Evolutionary conservation across 2,329 filamentous ascomycete species (phyloP).

Genomic region (Microdochium bolleyi): DNA sequence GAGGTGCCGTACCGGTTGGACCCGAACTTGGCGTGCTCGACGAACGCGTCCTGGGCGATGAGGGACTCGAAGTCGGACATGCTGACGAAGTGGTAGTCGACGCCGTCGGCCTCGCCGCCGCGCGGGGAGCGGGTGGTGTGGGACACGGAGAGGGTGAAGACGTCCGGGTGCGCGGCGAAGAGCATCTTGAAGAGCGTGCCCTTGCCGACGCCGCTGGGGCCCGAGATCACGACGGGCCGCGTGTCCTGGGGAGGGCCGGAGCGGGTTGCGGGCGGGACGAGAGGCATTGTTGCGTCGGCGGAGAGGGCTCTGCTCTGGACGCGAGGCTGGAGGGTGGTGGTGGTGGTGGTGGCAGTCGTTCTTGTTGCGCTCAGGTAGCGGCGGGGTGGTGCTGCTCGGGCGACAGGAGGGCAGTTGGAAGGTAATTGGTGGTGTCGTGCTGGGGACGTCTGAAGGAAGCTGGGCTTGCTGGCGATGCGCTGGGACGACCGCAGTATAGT

Average conservation of each 20-base stretch:
- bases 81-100: constrained; percentile 73
- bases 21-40: constrained; percentile 79
- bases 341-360: neutral
- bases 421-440: neutral
- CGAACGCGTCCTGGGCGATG: constrained; percentile 63
- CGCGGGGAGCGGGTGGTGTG: constrained; percentile 79
- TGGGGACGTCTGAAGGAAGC: neutral
- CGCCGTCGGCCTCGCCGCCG: constrained; percentile 64
- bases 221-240: constrained; percentile 69
- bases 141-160: constrained; percentile 49
- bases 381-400: neutral
- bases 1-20: constrained; percentile 84
- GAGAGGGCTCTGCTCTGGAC: too few relatives aligned
- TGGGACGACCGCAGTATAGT: neutral
- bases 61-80: constrained; percentile 60
- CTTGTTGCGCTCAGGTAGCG: neutral
- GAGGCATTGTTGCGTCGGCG: too few relatives aligned
- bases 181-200: constrained; percentile 70
- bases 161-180: constrained; percentile 46
- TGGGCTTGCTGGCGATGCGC: neutral
- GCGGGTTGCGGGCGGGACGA: constrained; percentile 1
- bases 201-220: constrained; percentile 74
- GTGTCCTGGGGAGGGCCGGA: constrained; percentile 32
- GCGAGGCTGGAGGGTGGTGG: constrained; percentile 6
- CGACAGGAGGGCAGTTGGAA: neutral